Percentiles rank a stretch among this genome's conserved stretches.
Evolutionary conservation across 306 rosid genomes (phyloP).

Genomic region (Prunus salicina): DNA sequence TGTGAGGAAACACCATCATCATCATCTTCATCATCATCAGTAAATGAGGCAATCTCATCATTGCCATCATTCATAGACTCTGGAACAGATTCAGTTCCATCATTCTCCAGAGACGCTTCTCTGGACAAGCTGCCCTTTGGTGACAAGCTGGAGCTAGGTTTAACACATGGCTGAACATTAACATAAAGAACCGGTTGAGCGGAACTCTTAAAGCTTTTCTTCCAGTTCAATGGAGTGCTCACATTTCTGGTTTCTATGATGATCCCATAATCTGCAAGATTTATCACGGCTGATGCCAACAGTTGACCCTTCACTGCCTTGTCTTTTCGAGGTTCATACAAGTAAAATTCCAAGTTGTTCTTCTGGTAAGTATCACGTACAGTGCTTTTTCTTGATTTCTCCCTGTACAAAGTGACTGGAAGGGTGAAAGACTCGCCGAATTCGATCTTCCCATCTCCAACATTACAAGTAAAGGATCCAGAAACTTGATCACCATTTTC

Average conservation of each 20-base stretch:
- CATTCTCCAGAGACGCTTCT: slow-evolving; percentile 44
- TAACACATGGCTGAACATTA: slow-evolving; percentile 56
- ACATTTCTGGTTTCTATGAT: slow-evolving; percentile 42
- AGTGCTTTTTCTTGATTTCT: slow-evolving; percentile 49
- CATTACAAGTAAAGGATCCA: slow-evolving; percentile 38
- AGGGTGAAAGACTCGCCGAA: slow-evolving; percentile 57
- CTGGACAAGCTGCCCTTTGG: slow-evolving; percentile 52
- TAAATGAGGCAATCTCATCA: slow-evolving; percentile 67
- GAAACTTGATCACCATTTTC: slow-evolving; percentile 56
- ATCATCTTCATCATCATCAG: slow-evolving; percentile 63
- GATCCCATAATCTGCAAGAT: slow-evolving; percentile 69
- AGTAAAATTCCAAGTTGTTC: slow-evolving; percentile 56
- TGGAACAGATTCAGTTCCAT: slow-evolving; percentile 47
- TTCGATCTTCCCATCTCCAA: slow-evolving; percentile 45
- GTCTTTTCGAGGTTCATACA: slow-evolving; percentile 53
- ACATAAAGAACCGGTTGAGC: slow-evolving; percentile 54
- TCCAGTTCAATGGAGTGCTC: slow-evolving; percentile 47
- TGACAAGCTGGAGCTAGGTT: slow-evolving; percentile 52
- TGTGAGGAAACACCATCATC: slow-evolving; percentile 39
- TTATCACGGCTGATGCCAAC: slow-evolving; percentile 57
- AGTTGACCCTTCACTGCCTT: slow-evolving; percentile 55
- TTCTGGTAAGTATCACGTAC: slow-evolving; percentile 51
- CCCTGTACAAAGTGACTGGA: slow-evolving; percentile 42
- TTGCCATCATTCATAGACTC: slow-evolving; percentile 37
- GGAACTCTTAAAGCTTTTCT: slow-evolving; percentile 54